phyloP scores from a whole-genome alignment of 2,329 filamentous ascomycete species.

The Tolypocladium capitatum region DNA sequence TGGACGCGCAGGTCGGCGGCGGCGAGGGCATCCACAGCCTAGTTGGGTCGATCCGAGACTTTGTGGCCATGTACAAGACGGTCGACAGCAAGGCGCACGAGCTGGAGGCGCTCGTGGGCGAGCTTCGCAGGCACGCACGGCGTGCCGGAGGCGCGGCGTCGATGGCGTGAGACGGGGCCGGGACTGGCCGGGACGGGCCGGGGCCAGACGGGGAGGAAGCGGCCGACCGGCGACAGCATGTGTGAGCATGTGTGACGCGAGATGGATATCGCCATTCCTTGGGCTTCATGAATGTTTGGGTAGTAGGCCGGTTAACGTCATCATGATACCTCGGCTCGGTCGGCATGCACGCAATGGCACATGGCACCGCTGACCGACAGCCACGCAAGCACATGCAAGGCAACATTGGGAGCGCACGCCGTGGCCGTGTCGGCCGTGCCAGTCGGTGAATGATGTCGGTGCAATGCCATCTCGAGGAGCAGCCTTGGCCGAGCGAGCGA shows the following conservation, averaged over 20 bases:
- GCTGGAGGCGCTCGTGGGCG: slow-evolving; percentile 24
- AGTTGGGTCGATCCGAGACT: slow-evolving; percentile 40
- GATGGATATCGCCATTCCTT: neutral
- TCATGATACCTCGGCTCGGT: neutral
- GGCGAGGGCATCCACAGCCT: slow-evolving; percentile 29
- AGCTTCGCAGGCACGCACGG: slow-evolving; percentile 13
- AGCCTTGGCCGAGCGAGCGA: too few relatives aligned
- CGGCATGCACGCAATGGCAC: neutral
- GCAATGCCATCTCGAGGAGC: neutral
- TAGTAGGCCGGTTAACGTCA: neutral
- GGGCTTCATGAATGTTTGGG: neutral
- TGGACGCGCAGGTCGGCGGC: slow-evolving; percentile 27
- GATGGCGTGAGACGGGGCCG: neutral
- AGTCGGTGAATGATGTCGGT: neutral
- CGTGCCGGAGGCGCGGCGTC: neutral
- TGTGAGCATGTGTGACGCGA: neutral
- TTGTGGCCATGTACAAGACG: slow-evolving; percentile 36
- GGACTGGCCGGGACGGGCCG: neutral
- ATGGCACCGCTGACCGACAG: neutral
- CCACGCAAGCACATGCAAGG: neutral
- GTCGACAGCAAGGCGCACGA: slow-evolving; percentile 31
- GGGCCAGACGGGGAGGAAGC: neutral
- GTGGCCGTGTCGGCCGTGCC: neutral
- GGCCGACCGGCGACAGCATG: neutral
- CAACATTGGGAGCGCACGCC: too few relatives aligned